Conservation (phyloP, 139 green algal species). For the Deuterostichococcus epilithicus region DNA sequence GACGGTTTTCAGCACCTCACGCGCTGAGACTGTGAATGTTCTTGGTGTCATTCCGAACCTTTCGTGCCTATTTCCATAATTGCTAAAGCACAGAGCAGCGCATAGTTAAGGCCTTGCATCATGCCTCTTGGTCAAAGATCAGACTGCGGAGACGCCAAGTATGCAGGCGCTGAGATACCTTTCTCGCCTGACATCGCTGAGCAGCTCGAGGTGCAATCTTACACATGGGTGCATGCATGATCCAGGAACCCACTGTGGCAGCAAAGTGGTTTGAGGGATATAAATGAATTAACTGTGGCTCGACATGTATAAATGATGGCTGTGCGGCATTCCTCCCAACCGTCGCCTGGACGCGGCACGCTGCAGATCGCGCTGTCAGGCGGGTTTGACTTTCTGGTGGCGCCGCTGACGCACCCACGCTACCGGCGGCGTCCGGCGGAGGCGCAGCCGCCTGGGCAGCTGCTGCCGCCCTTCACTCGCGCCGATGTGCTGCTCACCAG, state of each 20-base stretch:
- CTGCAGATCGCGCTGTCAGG: conserved; percentile 52
- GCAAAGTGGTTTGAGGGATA: too few species aligned
- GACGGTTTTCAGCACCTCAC: too few species aligned
- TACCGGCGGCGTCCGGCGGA: conserved; percentile 30
- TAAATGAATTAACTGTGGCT: not conserved
- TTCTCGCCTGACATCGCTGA: conserved; percentile 54
- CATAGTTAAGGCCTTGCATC: too few species aligned
- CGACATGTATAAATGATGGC: not conserved
- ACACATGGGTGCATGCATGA: too few species aligned
- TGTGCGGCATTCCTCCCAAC: not conserved
- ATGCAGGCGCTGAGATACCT: conserved; percentile 67
- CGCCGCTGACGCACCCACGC: conserved; percentile 60
- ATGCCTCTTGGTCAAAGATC: conserved; percentile 89
- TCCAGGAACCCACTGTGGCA: not conserved
- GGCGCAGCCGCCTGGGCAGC: conserved; percentile 15
- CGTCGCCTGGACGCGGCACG: not conserved
- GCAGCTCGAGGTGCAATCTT: conserved; percentile 61
- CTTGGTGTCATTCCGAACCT: too few species aligned
- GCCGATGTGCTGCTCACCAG: conserved; percentile 70
- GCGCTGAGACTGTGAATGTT: too few species aligned
- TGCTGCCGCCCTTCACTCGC: conserved; percentile 48
- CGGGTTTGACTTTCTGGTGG: conserved; percentile 91
- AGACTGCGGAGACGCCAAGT: conserved; percentile 84
- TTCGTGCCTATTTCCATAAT: too few species aligned
- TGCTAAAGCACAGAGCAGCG: too few species aligned